These are phyloP conservation scores for Cylindrotheca closterium DNA, from an alignment of 108 stramenopile genomes.

Conservation along the genomic window DNA sequence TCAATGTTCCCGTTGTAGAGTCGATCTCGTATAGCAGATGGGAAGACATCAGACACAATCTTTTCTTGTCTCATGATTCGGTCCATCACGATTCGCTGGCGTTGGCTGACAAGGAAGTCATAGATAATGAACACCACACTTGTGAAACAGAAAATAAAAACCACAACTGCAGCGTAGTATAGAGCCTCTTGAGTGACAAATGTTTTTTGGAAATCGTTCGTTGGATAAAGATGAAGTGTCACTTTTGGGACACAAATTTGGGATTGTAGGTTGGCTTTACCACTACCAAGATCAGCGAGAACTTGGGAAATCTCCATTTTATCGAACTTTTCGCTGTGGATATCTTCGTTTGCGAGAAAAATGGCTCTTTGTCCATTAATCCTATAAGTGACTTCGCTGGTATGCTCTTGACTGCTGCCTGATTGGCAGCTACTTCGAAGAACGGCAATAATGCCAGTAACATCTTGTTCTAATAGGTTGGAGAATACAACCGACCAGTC, in stretches of 20 bases:
- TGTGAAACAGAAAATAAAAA: slow-evolving; percentile 2
- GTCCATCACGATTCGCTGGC: slow-evolving; percentile 2
- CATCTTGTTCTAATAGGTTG: too few relatives aligned
- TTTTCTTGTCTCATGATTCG: background rate
- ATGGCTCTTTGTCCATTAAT: slow-evolving; percentile 34
- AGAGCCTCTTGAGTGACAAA: slow-evolving; percentile 1
- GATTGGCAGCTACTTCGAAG: slow-evolving; percentile 16
- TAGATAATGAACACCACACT: too few relatives aligned
- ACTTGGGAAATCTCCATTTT: slow-evolving; percentile 6
- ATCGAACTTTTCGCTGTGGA: slow-evolving; percentile 45
- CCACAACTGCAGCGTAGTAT: background rate
- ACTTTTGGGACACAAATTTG: background rate
- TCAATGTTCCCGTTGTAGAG: background rate
- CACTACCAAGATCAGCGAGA: background rate
- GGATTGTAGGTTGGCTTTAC: background rate
- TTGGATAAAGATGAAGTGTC: slow-evolving; percentile 3
- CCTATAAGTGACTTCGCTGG: slow-evolving; percentile 36
- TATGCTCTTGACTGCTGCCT: too few relatives aligned
- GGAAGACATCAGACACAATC: background rate
- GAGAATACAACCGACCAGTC: too few relatives aligned
- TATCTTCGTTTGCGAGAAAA: slow-evolving; percentile 48
- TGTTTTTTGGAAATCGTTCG: background rate
- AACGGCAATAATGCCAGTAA: slow-evolving; percentile 53
- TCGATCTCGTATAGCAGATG: too few relatives aligned
- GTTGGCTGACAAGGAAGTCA: slow-evolving; percentile 7